These are phyloP conservation scores for Blepharisma stoltei DNA, from an alignment of 73 alveolate genomes.

Conservation along the genomic window DNA sequence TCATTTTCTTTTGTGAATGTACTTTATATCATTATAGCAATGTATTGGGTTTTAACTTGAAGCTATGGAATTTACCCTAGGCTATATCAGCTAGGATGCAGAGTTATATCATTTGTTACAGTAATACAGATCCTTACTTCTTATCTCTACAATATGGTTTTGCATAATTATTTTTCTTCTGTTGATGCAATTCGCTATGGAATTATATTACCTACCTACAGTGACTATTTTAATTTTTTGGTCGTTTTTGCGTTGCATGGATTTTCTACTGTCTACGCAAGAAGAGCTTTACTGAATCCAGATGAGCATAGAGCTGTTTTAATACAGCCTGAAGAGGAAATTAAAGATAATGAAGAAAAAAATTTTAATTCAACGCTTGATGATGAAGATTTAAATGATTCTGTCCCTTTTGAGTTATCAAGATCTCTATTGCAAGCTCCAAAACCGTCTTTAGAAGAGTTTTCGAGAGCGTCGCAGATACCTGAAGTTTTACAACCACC, in stretches of 20 bases:
- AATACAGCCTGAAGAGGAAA: not conserved
- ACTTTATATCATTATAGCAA: not conserved
- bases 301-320: not conserved
- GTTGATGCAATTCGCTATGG: constrained; percentile 4
- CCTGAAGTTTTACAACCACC: not conserved
- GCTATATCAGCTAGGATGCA: not conserved
- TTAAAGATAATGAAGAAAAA: not conserved
- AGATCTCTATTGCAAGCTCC: not conserved
- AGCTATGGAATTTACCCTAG: not conserved
- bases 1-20: not conserved
- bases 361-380: not conserved
- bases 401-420: not conserved
- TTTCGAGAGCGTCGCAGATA: not conserved
- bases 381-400: not conserved
- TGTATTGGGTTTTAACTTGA: not conserved
- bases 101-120: not conserved
- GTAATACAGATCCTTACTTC: not conserved
- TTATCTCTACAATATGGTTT: not conserved
- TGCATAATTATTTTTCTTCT: not conserved
- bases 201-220: not conserved
- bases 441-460: not conserved
- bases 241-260: constrained; percentile 11
- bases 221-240: not conserved
- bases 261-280: constrained; percentile 7
- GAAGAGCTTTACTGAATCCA: not conserved